phyloP scores from a whole-genome alignment of 768 basidiomycete species.

The Dacryopinax spathularia region DNA sequence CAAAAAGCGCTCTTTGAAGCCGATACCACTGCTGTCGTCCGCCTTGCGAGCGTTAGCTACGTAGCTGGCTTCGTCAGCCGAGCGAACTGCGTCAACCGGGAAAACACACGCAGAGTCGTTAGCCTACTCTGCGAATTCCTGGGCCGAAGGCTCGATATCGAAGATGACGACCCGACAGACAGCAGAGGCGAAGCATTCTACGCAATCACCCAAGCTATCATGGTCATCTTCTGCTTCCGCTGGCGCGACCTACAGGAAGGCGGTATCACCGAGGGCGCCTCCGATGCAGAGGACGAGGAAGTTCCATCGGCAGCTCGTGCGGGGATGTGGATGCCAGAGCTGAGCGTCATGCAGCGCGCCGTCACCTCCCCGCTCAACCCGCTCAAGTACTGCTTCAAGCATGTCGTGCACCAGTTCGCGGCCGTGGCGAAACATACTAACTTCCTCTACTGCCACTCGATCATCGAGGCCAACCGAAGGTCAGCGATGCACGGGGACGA shows the following conservation, averaged over 20 bases:
- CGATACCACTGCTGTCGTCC: slow-evolving; percentile 46
- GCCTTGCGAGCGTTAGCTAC: slow-evolving; percentile 87
- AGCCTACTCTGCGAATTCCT: slow-evolving; percentile 79
- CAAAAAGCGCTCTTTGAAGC: slow-evolving; percentile 63
- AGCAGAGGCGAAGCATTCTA: slow-evolving; percentile 48
- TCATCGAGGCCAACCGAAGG: slow-evolving; percentile 78
- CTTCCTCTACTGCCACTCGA: slow-evolving; percentile 88
- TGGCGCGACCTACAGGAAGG: slow-evolving; percentile 62
- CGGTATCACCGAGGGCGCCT: slow-evolving; percentile 36
- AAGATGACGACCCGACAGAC: slow-evolving; percentile 31
- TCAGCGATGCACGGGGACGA: slow-evolving; percentile 31
- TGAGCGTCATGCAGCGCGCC: slow-evolving; percentile 64
- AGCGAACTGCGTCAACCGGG: slow-evolving; percentile 68
- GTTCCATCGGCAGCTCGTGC: slow-evolving; percentile 17
- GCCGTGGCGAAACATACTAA: slow-evolving; percentile 75
- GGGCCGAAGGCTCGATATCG: slow-evolving; percentile 57
- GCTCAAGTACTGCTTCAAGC: slow-evolving; percentile 76
- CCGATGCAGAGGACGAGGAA: slow-evolving; percentile 26
- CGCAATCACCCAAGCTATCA: slow-evolving; percentile 79
- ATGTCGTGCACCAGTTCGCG: slow-evolving; percentile 90
- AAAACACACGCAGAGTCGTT: slow-evolving; percentile 57
- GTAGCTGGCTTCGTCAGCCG: slow-evolving; percentile 85
- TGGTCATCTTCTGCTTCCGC: slow-evolving; percentile 94
- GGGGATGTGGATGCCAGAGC: slow-evolving; percentile 67
- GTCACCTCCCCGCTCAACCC: slow-evolving; percentile 78